Evolutionary conservation across 192 early-diverging fungal genomes (phyloP), one percentile per base, ranked within the genome.

Genomic region (Umbelopsis sp.): DNA sequence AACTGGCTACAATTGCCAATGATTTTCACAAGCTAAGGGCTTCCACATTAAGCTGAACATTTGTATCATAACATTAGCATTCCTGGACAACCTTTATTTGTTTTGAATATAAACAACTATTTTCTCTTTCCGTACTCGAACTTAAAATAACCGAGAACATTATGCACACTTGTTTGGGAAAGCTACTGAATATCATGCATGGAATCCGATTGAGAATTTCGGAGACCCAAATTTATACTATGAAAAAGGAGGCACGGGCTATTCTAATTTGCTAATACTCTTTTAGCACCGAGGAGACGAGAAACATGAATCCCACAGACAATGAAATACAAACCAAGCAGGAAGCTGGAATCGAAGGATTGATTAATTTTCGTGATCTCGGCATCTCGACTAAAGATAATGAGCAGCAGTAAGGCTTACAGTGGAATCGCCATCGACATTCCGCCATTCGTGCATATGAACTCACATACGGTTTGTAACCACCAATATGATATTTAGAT

Each of bases 331-430:
- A 62, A 7, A 34, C 2, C 26, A 34, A 62, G n/a, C 10, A 22
- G 16, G 31, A 32, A 20, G 17, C 31, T 2, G 4, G 16, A 0
- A 62, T 62, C 12, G 56, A 62, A 32, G 73, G 68, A 8, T 12
- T 75, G 43, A 43, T 75, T 14, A 75, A 75, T 47, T 75, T 75
- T 65, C 43, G 73, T 31, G 73, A 75, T 26, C 32, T 75, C 4
- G 73, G 68, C 45, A 36, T 26, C 26, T 75, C 73, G 4, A 34
- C 59, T 16, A 69, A 45, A 36, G 53, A 5, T 5, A 20, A 14
- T 20, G 56, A 32, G 17, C 26, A 62, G 20, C 29, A 32, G 56
- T 62, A 34, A 34, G 56, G 12, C 38, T 4, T 0, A 41, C 12
- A 11, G 38, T 11, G 4, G 38, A 41, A 41, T 41, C 5, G 38